These are phyloP conservation scores for Triglochin maritima DNA, from an alignment of 106 monocot genomes.

Conservation along the genomic window DNA sequence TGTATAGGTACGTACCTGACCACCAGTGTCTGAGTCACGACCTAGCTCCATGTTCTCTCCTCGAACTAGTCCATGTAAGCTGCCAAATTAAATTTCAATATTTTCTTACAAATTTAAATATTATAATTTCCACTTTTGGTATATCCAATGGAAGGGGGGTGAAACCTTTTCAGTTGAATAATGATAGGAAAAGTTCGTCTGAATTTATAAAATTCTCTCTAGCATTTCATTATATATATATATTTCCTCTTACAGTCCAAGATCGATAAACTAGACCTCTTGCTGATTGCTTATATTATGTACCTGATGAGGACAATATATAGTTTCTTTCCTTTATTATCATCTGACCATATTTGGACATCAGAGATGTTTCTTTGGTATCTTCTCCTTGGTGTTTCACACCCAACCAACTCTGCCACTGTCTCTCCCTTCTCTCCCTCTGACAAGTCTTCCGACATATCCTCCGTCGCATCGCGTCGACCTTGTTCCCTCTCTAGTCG, in stretches of 20 bases:
- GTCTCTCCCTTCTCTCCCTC: conserved; percentile 81
- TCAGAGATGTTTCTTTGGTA: conserved; percentile 57
- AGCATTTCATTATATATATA: too few species aligned
- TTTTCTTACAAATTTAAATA: too few species aligned
- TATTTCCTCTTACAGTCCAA: not conserved
- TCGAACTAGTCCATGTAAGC: conserved; percentile 90
- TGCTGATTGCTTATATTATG: not conserved
- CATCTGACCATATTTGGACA: conserved; percentile 61
- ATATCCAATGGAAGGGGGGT: not conserved
- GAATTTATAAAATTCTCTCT: not conserved
- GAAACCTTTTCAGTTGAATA: not conserved
- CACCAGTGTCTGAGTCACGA: conserved; percentile 87
- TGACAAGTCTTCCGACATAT: conserved; percentile 86
- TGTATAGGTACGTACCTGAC: conserved; percentile 63
- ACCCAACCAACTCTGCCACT: conserved; percentile 30
- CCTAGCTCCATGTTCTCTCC: conserved; percentile 98
- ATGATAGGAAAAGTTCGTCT: not conserved
- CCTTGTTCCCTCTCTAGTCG: conserved; percentile 75
- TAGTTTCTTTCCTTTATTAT: conserved; percentile 76
- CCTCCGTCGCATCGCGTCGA: conserved; percentile 60
- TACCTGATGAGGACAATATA: conserved; percentile 90
- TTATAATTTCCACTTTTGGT: too few species aligned
- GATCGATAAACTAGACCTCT: not conserved
- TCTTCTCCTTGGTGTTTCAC: conserved; percentile 38
- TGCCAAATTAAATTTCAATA: too few species aligned